Evolutionary conservation across 345 rosid genomes (phyloP).

Genomic region (Gossypium australe): DNA sequence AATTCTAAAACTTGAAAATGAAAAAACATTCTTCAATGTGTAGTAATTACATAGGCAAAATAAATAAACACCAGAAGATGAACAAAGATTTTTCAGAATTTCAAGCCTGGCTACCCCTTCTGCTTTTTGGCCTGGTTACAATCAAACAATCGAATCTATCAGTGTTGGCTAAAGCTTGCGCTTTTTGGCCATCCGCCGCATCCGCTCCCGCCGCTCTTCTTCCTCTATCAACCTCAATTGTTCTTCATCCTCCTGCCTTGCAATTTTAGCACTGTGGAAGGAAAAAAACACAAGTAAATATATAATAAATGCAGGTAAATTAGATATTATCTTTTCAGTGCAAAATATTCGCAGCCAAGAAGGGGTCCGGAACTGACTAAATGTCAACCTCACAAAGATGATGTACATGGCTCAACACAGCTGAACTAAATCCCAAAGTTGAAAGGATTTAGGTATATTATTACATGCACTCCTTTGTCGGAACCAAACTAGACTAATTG

Average conservation of each 20-base stretch:
- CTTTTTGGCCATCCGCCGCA: constrained; percentile 8
- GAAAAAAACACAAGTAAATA: background rate
- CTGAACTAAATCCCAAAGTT: too few relatives aligned
- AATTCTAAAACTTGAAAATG: background rate
- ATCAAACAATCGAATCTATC: background rate
- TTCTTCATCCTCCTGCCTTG: background rate
- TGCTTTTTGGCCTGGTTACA: background rate
- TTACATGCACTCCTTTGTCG: too few relatives aligned
- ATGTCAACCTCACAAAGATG: too few relatives aligned
- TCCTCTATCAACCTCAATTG: constrained; percentile 6
- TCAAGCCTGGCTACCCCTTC: background rate
- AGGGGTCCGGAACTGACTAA: too few relatives aligned
- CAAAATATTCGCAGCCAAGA: too few relatives aligned
- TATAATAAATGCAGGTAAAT: background rate
- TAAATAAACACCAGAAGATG: background rate
- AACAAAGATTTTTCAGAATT: background rate
- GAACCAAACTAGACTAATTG: too few relatives aligned
- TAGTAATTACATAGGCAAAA: background rate
- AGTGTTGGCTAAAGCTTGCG: constrained; percentile 6
- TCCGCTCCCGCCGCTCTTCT: constrained; percentile 1
- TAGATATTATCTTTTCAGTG: background rate
- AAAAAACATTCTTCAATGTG: background rate
- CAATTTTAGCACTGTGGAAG: constrained; percentile 7
- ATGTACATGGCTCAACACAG: too few relatives aligned
- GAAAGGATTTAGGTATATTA: too few relatives aligned